Conservation (phyloP, 768 basidiomycete genomes). For the Boletus rubropictus region DNA sequence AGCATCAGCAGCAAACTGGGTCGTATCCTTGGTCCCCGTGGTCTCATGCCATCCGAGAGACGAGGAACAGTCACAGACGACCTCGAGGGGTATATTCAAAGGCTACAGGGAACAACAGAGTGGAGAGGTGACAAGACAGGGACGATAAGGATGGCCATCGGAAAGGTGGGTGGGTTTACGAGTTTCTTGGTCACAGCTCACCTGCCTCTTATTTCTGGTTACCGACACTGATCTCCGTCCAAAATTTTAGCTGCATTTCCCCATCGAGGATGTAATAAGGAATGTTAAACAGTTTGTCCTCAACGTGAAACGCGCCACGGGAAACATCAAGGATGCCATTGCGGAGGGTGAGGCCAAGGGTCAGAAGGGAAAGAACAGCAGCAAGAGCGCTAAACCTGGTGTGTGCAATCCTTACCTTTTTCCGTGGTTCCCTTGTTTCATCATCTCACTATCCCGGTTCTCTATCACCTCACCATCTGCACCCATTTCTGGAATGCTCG, state of each 20-base stretch:
- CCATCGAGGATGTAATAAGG: constrained; percentile 66
- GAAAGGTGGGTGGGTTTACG: constrained; percentile 49
- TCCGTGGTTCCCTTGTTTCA: not conserved
- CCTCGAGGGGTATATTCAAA: constrained; percentile 72
- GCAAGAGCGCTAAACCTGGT: constrained; percentile 44
- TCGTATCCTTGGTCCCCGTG: constrained; percentile 78
- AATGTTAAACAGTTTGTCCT: constrained; percentile 75
- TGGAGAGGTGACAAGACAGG: constrained; percentile 92
- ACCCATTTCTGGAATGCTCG: not conserved
- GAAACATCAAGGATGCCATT: constrained; percentile 51
- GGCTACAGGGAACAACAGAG: constrained; percentile 76
- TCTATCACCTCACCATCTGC: not conserved
- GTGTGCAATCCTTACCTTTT: not conserved
- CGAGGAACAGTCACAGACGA: constrained; percentile 93
- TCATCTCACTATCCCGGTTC: not conserved
- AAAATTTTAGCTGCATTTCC: constrained; percentile 59
- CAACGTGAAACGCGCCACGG: constrained; percentile 69
- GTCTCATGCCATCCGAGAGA: constrained; percentile 92
- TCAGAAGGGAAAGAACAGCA: constrained; percentile 33
- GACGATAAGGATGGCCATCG: constrained; percentile 77
- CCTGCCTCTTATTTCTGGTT: not conserved
- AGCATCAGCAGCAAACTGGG: constrained; percentile 77
- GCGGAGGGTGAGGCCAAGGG: constrained; percentile 36
- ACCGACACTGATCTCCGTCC: constrained; percentile 1
- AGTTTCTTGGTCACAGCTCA: not conserved